Percentiles rank a stretch among this genome's conserved stretches.
Conservation (phyloP, 2,329 filamentous ascomycete species). For the Dactylellina sp. region DNA sequence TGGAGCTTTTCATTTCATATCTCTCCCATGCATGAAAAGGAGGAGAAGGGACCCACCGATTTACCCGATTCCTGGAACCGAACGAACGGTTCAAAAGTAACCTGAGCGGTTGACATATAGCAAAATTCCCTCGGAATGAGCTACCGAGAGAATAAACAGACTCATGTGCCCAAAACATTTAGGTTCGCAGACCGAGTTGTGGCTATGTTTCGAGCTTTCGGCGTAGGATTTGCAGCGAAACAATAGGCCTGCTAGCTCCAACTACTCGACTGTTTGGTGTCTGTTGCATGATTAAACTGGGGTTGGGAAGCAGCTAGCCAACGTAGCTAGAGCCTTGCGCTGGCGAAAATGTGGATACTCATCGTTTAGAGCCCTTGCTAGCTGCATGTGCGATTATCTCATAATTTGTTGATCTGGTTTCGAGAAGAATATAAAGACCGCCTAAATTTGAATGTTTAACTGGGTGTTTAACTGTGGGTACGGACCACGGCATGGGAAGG, state of each 20-base stretch:
- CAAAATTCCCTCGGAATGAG: slow-evolving; percentile 57
- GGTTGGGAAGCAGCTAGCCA: not conserved
- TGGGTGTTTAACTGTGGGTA: slow-evolving; percentile 23
- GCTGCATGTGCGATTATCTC: slow-evolving; percentile 57
- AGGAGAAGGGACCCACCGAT: slow-evolving; percentile 34
- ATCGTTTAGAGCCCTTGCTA: slow-evolving; percentile 57
- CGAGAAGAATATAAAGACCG: slow-evolving; percentile 28
- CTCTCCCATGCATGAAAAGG: slow-evolving; percentile 23
- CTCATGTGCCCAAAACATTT: slow-evolving; percentile 34
- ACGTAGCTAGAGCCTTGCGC: slow-evolving; percentile 17
- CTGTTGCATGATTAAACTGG: slow-evolving; percentile 2
- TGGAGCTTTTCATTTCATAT: slow-evolving; percentile 47
- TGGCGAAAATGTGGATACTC: slow-evolving; percentile 49
- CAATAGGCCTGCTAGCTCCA: not conserved
- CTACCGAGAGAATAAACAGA: slow-evolving; percentile 38
- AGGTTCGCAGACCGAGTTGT: slow-evolving; percentile 15
- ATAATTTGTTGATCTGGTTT: slow-evolving; percentile 57
- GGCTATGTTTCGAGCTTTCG: not conserved
- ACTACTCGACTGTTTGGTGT: not conserved
- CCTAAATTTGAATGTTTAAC: slow-evolving; percentile 1
- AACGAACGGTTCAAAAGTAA: slow-evolving; percentile 35
- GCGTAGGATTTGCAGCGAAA: slow-evolving; percentile 2
- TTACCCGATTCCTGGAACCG: slow-evolving; percentile 56
- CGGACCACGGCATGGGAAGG: slow-evolving; percentile 13
- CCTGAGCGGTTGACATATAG: slow-evolving; percentile 24